Evolutionary conservation across 805 yeast genomes (phyloP).

Genomic region (Candida taoyuanica): DNA sequence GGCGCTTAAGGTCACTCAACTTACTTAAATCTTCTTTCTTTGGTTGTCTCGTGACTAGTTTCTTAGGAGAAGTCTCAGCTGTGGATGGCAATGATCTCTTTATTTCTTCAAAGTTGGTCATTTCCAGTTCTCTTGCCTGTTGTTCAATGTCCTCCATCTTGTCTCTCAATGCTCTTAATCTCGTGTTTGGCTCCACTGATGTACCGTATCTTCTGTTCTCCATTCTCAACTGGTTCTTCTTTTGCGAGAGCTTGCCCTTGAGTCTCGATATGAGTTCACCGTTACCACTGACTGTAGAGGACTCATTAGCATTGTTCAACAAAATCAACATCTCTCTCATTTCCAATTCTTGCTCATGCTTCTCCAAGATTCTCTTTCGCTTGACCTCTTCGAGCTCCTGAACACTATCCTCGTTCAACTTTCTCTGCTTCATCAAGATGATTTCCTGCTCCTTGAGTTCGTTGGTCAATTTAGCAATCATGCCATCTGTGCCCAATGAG

Average conservation of each 20-base stretch:
- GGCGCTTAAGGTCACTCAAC: slow-evolving; percentile 49
- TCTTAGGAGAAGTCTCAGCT: slow-evolving; percentile 23
- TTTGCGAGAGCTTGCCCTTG: slow-evolving; percentile 35
- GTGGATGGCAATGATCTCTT: slow-evolving; percentile 22
- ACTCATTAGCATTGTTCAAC: slow-evolving; percentile 42
- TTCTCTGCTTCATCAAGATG: slow-evolving; percentile 53
- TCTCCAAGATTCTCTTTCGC: slow-evolving; percentile 50
- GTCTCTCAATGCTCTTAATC: slow-evolving; percentile 69
- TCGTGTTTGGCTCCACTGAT: slow-evolving; percentile 68
- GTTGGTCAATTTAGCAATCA: slow-evolving; percentile 52
- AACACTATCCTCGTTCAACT: slow-evolving; percentile 56
- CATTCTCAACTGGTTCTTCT: slow-evolving; percentile 36
- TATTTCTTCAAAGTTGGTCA: slow-evolving; percentile 68
- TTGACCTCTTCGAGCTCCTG: slow-evolving; percentile 60
- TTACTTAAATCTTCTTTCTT: slow-evolving; percentile 52
- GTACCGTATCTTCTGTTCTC: slow-evolving; percentile 45
- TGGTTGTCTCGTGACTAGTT: slow-evolving; percentile 25
- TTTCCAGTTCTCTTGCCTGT: slow-evolving; percentile 82
- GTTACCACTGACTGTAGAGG: slow-evolving; percentile 30
- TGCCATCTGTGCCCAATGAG: slow-evolving; percentile 72
- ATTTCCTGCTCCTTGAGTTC: slow-evolving; percentile 62
- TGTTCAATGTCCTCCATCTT: slow-evolving; percentile 81
- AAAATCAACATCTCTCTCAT: slow-evolving; percentile 67
- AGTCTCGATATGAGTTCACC: slow-evolving; percentile 34
- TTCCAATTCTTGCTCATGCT: slow-evolving; percentile 72